These are phyloP conservation scores for Aspergillus steynii DNA, from an alignment of 495 filamentous ascomycete genomes.

Conservation along the genomic window DNA sequence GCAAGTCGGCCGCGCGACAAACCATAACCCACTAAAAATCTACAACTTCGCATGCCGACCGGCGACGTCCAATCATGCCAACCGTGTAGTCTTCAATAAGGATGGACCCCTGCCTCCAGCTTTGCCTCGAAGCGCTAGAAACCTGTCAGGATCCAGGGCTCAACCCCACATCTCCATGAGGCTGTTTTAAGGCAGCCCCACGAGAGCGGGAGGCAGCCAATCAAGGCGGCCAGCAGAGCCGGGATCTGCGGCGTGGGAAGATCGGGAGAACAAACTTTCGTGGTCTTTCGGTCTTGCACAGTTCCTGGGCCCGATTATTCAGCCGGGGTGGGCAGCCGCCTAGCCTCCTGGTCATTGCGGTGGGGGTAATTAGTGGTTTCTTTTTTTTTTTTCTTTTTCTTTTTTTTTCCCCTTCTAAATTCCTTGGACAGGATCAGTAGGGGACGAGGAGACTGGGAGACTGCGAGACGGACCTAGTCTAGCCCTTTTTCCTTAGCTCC, in stretches of 20 bases:
- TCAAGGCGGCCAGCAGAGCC: constrained; percentile 2
- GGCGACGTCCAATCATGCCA: neutral
- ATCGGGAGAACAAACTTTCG: constrained; percentile 18
- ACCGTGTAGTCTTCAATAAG: neutral
- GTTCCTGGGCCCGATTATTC: constrained; percentile 15
- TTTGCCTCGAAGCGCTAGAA: constrained; percentile 16
- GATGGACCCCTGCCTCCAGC: neutral
- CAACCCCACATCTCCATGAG: constrained; percentile 30
- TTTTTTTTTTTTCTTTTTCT: neutral
- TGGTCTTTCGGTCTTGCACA: constrained; percentile 10
- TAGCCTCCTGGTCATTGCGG: neutral
- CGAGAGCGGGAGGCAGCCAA: constrained; percentile 5
- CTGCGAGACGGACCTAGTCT: constrained; percentile 6
- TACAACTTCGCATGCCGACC: no score
- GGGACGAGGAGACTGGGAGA: neutral
- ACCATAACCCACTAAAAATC: no score
- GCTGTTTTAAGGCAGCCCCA: constrained; percentile 20
- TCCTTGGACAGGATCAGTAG: neutral
- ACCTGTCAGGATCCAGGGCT: constrained; percentile 22
- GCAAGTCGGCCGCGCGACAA: neutral
- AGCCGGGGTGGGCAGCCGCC: constrained; percentile 3
- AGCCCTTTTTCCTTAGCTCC: constrained; percentile 23
- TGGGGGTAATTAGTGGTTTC: neutral
- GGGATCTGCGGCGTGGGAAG: constrained; percentile 18
- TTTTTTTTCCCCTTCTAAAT: neutral